Percentiles rank a stretch among this genome's conserved stretches.
These are phyloP conservation scores for Kazachstania sp. DNA, from an alignment of 1,139 yeast genomes.

Conservation along the genomic window DNA sequence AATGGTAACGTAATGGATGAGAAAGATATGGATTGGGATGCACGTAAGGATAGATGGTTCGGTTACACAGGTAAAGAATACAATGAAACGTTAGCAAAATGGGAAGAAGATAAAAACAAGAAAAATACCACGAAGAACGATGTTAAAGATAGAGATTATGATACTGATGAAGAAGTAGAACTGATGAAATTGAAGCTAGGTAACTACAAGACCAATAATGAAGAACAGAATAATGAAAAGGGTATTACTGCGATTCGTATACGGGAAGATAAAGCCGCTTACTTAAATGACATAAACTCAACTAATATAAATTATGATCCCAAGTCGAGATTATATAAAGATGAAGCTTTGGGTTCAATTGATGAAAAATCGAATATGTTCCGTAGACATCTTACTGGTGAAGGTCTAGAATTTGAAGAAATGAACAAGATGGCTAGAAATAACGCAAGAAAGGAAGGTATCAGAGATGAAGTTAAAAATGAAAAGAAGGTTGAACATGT, in stretches of 20 bases:
- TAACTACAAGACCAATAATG: constrained; percentile 14
- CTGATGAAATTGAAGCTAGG: constrained; percentile 21
- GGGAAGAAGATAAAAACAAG: constrained; percentile 11
- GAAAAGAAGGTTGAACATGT: constrained; percentile 24
- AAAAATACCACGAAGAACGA: constrained; percentile 1
- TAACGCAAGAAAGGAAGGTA: constrained; percentile 22
- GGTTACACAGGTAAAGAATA: constrained; percentile 28
- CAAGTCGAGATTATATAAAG: constrained; percentile 30
- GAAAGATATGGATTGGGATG: constrained; percentile 22
- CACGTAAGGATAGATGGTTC: constrained; percentile 30
- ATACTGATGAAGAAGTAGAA: constrained; percentile 29
- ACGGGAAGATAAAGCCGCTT: constrained; percentile 30
- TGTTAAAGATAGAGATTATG: constrained; percentile 9
- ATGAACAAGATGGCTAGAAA: constrained; percentile 21
- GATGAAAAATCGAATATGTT: constrained; percentile 31
- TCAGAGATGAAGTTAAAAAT: constrained; percentile 22
- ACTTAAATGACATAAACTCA: constrained; percentile 25
- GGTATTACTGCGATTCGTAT: constrained; percentile 23
- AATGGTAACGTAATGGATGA: constrained; percentile 7
- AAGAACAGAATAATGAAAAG: constrained; percentile 14
- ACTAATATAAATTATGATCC: constrained; percentile 29
- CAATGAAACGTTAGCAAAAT: constrained; percentile 15
- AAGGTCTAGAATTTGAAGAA: constrained; percentile 24
- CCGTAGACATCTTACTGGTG: constrained; percentile 30
- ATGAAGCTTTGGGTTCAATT: constrained; percentile 24